These are phyloP conservation scores for Celoporthe dispersa DNA, from an alignment of 2,329 filamentous ascomycete species.

Conservation along the genomic window DNA sequence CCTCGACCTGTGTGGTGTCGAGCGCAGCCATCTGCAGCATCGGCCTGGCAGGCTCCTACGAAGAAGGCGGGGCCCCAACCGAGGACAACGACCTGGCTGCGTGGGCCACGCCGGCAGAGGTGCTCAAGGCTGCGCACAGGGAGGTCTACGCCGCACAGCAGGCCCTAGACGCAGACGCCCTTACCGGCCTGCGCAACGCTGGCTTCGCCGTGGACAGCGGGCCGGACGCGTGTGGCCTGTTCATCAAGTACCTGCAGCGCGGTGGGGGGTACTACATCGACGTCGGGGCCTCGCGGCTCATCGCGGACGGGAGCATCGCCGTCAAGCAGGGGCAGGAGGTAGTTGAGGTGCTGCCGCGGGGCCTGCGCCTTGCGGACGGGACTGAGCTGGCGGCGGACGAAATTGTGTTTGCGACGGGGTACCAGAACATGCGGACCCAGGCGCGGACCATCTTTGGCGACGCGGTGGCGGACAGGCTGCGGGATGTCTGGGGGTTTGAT, in stretches of 20 bases:
- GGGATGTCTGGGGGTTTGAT: constrained; percentile 67
- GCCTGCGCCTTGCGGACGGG: constrained; percentile 57
- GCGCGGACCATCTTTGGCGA: constrained; percentile 66
- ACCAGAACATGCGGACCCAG: constrained; percentile 70
- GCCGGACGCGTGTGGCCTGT: constrained; percentile 59
- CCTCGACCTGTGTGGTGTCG: constrained; percentile 66
- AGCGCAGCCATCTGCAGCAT: constrained; percentile 58
- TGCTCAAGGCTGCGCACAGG: constrained; percentile 62
- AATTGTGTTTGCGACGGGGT: constrained; percentile 67
- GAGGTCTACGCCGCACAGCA: constrained; percentile 43
- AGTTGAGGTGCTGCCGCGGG: constrained; percentile 50
- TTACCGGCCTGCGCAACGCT: constrained; percentile 53
- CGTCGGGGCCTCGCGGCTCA: constrained; percentile 65
- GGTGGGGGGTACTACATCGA: constrained; percentile 75
- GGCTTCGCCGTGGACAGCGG: constrained; percentile 67
- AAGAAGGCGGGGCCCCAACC: constrained; percentile 58
- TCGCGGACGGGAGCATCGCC: constrained; percentile 66
- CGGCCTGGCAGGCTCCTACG: constrained; percentile 54
- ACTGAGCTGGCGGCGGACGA: constrained; percentile 62
- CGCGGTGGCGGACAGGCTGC: constrained; percentile 59
- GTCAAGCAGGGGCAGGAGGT: constrained; percentile 64
- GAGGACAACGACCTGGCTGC: constrained; percentile 69
- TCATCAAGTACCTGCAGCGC: constrained; percentile 66
- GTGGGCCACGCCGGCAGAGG: constrained; percentile 60
- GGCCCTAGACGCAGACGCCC: constrained; percentile 43